Evolutionary conservation across 768 basidiomycete species (phyloP), one percentile per base, ranked within the genome.

Genomic region (Chalciporus piperatus): DNA sequence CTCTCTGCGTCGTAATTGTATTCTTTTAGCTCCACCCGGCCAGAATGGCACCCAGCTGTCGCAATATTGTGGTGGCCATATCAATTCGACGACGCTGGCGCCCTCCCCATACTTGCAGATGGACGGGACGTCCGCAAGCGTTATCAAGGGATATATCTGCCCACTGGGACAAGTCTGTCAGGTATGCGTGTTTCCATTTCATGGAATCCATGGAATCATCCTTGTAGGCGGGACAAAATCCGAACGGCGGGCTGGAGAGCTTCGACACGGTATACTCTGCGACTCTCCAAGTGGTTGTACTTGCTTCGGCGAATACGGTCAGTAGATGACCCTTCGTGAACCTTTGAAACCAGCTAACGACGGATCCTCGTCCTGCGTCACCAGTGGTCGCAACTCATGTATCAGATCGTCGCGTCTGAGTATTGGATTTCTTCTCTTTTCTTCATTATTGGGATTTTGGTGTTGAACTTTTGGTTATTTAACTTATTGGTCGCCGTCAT

Each of bases 401-500:
- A 97, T 68, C 62, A 70, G 16, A 85, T 89, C 75, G 89, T 97
- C 64, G 90, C 92, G 60, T 76, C 94, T 0, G 96, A 98, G 63
- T 95, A 86, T 70, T 90, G 88, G 64, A 71, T 86, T n/a, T 90
- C 92, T 1, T 87, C 81, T 55, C 74, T 94, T 52, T 98, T 91
- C 72, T 97, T 91, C 74, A 85, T 98, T 54, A 70, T 84, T 27
- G 85, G 85, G 48, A 74, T 98, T 54, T 72, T 98, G 57, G 79
- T 97, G 20, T 77, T 98, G 59, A 96, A 98, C 68, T 92, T 97
- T 66, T 92, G 91, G 91, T 76, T 96, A 51, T 86, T 95, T 75
- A 93, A 94, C 65, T 70, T 97, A 40, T 89, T 95, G 65, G 91
- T 97, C 50, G 94, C 95, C 16, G 93, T 97, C n/a, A 95, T 96